phyloP scores from a whole-genome alignment of 1,139 yeast species.

The Debaryomyces robertsiae region DNA sequence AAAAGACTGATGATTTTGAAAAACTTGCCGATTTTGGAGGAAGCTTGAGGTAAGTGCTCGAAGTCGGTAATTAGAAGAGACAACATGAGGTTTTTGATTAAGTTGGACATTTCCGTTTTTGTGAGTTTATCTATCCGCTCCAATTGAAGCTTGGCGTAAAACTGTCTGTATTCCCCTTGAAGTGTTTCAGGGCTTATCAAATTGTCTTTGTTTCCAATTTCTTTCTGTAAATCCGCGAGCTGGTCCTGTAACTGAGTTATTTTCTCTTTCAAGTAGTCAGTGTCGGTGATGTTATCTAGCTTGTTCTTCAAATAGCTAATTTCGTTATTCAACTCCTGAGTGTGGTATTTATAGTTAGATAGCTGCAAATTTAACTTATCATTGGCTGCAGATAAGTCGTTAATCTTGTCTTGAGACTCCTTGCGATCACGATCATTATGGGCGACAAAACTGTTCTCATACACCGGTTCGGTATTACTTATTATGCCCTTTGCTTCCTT shows the following conservation, averaged over 20 bases:
- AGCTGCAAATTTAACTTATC: constrained; percentile 10
- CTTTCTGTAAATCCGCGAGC: constrained; percentile 10
- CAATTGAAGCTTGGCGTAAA: constrained; percentile 31
- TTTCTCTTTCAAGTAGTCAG: not conserved
- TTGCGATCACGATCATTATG: not conserved
- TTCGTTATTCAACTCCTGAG: constrained; percentile 12
- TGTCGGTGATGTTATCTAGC: constrained; percentile 9
- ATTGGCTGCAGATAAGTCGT: constrained; percentile 9
- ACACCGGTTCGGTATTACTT: constrained; percentile 3
- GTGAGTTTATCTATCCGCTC: constrained; percentile 29
- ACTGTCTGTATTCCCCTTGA: constrained; percentile 24
- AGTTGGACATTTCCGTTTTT: constrained; percentile 29
- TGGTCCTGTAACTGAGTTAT: constrained; percentile 3
- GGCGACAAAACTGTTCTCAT: constrained; percentile 4
- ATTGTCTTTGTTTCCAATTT: constrained; percentile 16
- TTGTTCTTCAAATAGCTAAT: constrained; percentile 11
- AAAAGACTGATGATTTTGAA: constrained; percentile 27
- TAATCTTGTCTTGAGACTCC: constrained; percentile 3
- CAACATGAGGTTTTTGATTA: constrained; percentile 37
- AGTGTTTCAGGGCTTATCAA: constrained; percentile 14
- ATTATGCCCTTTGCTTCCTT: constrained; percentile 2
- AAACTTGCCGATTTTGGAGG: constrained; percentile 29
- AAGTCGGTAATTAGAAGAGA: constrained; percentile 34
- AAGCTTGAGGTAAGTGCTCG: constrained; percentile 28
- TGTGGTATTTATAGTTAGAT: constrained; percentile 10